phyloP scores from a whole-genome alignment of 768 basidiomycete genomes.

The Suillus subalutaceus region DNA sequence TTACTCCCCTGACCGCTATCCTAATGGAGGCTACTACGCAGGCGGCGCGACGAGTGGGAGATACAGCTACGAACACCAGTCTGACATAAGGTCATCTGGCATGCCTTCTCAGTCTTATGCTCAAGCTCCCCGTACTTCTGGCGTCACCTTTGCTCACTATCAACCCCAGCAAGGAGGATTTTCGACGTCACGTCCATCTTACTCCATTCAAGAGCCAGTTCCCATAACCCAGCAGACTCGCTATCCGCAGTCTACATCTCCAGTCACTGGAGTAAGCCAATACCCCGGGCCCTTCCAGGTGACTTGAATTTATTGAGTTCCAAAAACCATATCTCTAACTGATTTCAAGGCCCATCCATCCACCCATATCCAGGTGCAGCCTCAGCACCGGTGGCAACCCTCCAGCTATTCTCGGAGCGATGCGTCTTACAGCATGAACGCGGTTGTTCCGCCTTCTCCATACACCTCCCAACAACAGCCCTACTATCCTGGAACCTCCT shows the following conservation, averaged over 20 bases:
- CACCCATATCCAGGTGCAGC: slow-evolving; percentile 25
- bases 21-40: slow-evolving; percentile 20
- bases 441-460: slow-evolving; percentile 14
- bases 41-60: slow-evolving; percentile 19
- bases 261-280: slow-evolving; percentile 19
- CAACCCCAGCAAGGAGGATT: slow-evolving; percentile 41
- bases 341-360: slow-evolving; percentile 18
- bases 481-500: slow-evolving; percentile 29
- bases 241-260: slow-evolving; percentile 20
- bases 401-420: slow-evolving; percentile 29
- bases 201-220: slow-evolving; percentile 24
- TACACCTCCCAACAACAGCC: slow-evolving; percentile 27
- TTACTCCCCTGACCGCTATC: slow-evolving; percentile 21
- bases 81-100: slow-evolving; percentile 20
- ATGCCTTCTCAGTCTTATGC: slow-evolving; percentile 18
- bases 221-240: slow-evolving; percentile 19
- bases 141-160: slow-evolving; percentile 41
- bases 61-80: slow-evolving; percentile 27
- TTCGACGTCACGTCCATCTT: slow-evolving; percentile 35
- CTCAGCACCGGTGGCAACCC: slow-evolving; percentile 17
- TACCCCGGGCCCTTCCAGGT: slow-evolving; percentile 33
- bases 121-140: slow-evolving; percentile 24
- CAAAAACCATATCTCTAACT: slow-evolving; percentile 10
- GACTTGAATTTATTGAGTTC: neutral
- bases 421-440: slow-evolving; percentile 23